Conservation (phyloP, 2,329 filamentous ascomycete genomes). For the Cucurbitaria berberidis region DNA sequence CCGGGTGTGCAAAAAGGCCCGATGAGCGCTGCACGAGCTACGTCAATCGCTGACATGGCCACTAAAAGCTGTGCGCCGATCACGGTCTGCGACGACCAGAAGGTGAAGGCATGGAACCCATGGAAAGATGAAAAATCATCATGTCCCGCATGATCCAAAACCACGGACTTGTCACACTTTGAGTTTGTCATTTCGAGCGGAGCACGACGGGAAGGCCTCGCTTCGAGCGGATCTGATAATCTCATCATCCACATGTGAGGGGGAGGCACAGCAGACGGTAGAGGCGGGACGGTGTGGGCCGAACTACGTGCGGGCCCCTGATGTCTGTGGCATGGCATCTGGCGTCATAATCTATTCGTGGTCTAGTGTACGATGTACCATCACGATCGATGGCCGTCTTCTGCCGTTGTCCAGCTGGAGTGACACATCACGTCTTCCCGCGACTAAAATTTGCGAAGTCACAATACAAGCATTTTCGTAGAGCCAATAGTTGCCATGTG, state of each 20-base stretch:
- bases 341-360: too few relatives aligned
- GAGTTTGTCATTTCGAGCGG: background rate
- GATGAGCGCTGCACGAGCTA: constrained; percentile 10
- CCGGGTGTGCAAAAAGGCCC: constrained; percentile 11
- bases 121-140: background rate
- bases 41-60: constrained; percentile 3
- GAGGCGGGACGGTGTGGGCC: background rate
- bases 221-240: constrained; percentile 35
- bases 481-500: too few relatives aligned
- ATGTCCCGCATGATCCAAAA: background rate
- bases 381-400: too few relatives aligned
- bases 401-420: too few relatives aligned
- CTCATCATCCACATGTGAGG: constrained; percentile 14
- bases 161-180: background rate
- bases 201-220: constrained; percentile 13
- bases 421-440: too few relatives aligned
- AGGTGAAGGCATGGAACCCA: background rate
- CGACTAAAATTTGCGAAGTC: too few relatives aligned
- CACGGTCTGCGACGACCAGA: constrained; percentile 1
- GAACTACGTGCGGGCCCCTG: background rate
- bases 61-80: constrained; percentile 11
- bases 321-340: constrained; percentile 5
- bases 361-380: too few relatives aligned
- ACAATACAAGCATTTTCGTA: too few relatives aligned
- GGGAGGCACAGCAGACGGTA: constrained; percentile 11